Conservation (phyloP, 2,329 filamentous ascomycete species). For the Aaosphaeria pasadenensis region DNA sequence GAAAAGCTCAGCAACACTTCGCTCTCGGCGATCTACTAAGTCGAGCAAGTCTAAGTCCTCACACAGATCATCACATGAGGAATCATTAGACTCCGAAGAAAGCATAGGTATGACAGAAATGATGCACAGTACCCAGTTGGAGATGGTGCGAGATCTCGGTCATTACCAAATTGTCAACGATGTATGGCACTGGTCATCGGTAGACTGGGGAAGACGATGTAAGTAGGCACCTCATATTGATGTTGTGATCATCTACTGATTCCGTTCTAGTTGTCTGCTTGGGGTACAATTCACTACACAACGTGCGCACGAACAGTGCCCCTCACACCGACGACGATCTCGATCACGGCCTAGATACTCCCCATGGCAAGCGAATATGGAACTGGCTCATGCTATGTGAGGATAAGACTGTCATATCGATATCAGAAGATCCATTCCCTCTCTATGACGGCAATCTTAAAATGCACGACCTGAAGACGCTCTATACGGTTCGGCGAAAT, state of each 20-base stretch:
- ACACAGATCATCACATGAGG: constrained; percentile 10
- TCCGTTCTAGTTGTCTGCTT: constrained; percentile 59
- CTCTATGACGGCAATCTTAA: constrained; percentile 35
- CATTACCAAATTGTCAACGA: constrained; percentile 63
- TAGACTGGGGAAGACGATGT: constrained; percentile 67
- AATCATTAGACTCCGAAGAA: constrained; percentile 29
- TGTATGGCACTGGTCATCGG: constrained; percentile 73
- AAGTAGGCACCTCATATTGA: constrained; percentile 16
- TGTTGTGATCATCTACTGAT: constrained; percentile 4
- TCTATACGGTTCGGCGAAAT: constrained; percentile 55
- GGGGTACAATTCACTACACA: constrained; percentile 66
- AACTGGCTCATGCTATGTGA: constrained; percentile 69
- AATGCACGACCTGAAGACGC: constrained; percentile 44
- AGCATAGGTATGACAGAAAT: constrained; percentile 33
- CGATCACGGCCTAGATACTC: constrained; percentile 36
- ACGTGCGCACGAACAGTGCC: constrained; percentile 27
- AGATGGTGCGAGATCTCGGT: constrained; percentile 40
- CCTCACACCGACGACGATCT: constrained; percentile 21
- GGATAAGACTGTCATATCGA: constrained; percentile 69
- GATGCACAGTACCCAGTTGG: constrained; percentile 35
- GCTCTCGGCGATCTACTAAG: constrained; percentile 23
- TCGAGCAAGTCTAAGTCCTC: constrained; percentile 15
- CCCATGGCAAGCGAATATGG: constrained; percentile 59
- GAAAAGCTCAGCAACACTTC: constrained; percentile 30
- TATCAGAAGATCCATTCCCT: constrained; percentile 60